These are phyloP conservation scores for Nigrospora sphaerica DNA, from an alignment of 2,329 filamentous ascomycete genomes.

Conservation along the genomic window DNA sequence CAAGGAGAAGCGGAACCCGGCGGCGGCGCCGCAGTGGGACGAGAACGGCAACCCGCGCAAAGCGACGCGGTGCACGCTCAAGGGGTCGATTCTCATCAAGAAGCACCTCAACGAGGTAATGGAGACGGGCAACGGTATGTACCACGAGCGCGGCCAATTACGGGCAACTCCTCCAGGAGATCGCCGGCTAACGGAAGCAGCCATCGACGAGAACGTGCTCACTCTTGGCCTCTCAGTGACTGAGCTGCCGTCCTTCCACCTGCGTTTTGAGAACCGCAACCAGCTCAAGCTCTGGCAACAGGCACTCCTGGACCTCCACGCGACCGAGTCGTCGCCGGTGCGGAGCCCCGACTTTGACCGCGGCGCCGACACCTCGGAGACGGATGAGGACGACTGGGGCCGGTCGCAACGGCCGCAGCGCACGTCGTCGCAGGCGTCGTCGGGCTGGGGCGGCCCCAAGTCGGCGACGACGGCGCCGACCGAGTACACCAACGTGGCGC, in stretches of 20 bases:
- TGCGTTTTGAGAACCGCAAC: slow-evolving; percentile 74
- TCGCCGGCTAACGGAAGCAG: neutral
- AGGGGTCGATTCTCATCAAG: slow-evolving; percentile 96
- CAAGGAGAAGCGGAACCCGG: slow-evolving; percentile 79
- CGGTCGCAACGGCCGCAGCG: slow-evolving; percentile 54
- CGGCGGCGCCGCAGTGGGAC: slow-evolving; percentile 58
- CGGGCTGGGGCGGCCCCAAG: slow-evolving; percentile 66
- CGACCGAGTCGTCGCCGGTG: slow-evolving; percentile 54
- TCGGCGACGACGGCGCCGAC: slow-evolving; percentile 85
- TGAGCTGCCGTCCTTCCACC: slow-evolving; percentile 89
- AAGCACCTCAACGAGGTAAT: slow-evolving; percentile 88
- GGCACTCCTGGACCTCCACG: slow-evolving; percentile 75
- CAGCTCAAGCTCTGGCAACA: slow-evolving; percentile 87
- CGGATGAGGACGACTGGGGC: slow-evolving; percentile 85
- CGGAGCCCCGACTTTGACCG: slow-evolving; percentile 74
- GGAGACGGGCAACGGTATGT: slow-evolving; percentile 52
- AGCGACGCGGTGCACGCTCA: slow-evolving; percentile 74
- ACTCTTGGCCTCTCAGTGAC: slow-evolving; percentile 86
- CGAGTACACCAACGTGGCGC: slow-evolving; percentile 74
- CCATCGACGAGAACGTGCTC: slow-evolving; percentile 70
- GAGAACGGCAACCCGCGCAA: slow-evolving; percentile 52
- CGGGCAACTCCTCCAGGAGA: slow-evolving; percentile 19
- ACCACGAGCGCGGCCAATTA: slow-evolving; percentile 1
- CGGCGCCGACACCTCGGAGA: slow-evolving; percentile 63
- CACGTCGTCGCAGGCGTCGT: slow-evolving; percentile 76